Evolutionary conservation across 768 basidiomycete species (phyloP).

Genomic region (Rubroboletus satanas): DNA sequence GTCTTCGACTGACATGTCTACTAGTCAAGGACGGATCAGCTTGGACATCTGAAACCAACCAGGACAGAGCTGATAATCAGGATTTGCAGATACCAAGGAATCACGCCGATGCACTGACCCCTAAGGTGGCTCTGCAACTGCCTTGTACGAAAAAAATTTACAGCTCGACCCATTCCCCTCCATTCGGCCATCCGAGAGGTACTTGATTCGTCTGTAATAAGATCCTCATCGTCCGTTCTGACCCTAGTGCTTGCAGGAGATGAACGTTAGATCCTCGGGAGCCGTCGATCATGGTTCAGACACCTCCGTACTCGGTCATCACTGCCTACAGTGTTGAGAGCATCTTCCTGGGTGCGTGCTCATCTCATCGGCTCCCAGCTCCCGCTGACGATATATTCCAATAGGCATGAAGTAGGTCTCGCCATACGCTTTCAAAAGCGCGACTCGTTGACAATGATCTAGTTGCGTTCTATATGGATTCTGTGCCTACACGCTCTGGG

Average conservation of each 20-base stretch:
- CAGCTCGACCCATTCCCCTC: neutral
- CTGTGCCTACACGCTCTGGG: conserved; percentile 13
- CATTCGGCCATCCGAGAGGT: neutral
- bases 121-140: neutral
- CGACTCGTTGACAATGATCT: neutral
- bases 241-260: neutral
- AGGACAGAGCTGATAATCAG: too few relatives aligned
- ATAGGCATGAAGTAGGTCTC: conserved; percentile 17
- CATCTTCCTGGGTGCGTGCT: conserved; percentile 20
- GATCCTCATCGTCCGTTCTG: neutral
- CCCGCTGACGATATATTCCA: neutral
- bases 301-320: conserved; percentile 3
- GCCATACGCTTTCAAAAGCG: neutral
- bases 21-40: neutral
- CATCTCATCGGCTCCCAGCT: neutral
- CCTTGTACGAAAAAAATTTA: neutral
- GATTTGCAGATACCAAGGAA: too few relatives aligned
- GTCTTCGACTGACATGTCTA: neutral
- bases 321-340: conserved; percentile 4
- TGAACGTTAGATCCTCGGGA: neutral
- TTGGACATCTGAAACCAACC: neutral
- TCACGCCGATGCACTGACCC: neutral
- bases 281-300: conserved; percentile 1
- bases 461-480: conserved; percentile 16
- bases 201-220: neutral